Evolutionary conservation across 1,284 basidiomycete genomes (phyloP), one percentile per base, ranked within the genome.

Genomic region (Cystobasidiaceae sp.): DNA sequence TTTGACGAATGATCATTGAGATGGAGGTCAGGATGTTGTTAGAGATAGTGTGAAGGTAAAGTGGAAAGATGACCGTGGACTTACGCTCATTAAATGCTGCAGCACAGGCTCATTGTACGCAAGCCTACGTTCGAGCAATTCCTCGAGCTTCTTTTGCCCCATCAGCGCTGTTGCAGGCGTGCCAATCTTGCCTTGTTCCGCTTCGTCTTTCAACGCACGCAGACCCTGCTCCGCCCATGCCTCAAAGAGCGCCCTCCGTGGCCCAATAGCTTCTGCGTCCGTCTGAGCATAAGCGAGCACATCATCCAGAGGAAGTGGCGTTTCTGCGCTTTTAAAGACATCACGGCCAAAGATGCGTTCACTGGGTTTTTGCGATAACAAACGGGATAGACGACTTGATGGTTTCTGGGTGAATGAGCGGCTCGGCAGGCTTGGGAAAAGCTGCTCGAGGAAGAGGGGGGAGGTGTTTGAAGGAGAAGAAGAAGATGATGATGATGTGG

Each of bases 21-120:
- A 13, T 48, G n/a, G n/a, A n/a, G n/a, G n/a, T n/a, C 9, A 48
- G 45, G 8, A 19, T 11, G 9, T 7, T 8, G 33, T n/a, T 13
- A 54, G 19, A 21, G 23, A 44, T n/a, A 27, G 25, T 27, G 4
- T 15, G 23, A 45, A 4, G 6, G 1, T 11, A 8, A 23, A 1
- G 6, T 37, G 4, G 11, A 57, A n/a, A 9, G 43, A 21, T 9
- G 21, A 4, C 9, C 49, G 49, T 28, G 1, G 3, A 27, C 60
- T 23, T 28, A 52, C 63, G 44, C 33, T 19, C 33, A 33, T 44
- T 13, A 66, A 39, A 51, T 48, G 48, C 30, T 44, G 54, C 19
- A 66, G 28, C 15, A 57, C 63, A n/a, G 55, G 54, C 28, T 43
- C 19, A 30, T 59, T 66, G 23, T 58, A 57, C 33, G 50, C 63